Percentiles rank a stretch among this genome's conserved stretches.
Evolutionary conservation across 2,329 filamentous ascomycete genomes (phyloP).

Genomic region (Lecanicillium sp.): DNA sequence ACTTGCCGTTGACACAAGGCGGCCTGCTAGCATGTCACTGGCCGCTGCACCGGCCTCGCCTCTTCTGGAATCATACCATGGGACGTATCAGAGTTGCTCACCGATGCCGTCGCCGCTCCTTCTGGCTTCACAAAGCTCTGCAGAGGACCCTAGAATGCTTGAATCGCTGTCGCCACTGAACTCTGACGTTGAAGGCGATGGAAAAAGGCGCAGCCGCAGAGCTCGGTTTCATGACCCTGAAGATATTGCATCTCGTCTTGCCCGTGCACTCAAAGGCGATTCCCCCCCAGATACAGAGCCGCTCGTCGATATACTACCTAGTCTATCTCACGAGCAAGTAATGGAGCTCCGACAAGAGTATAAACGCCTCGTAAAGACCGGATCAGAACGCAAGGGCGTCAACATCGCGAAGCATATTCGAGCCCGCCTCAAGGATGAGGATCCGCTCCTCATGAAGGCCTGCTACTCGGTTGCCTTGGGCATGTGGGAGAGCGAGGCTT

Average conservation of each 20-base stretch:
- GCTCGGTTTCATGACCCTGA: constrained; percentile 78
- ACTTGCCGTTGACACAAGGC: constrained; percentile 40
- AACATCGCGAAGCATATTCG: constrained; percentile 84
- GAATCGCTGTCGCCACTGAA: constrained; percentile 44
- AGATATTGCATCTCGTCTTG: constrained; percentile 68
- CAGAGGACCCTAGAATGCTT: constrained; percentile 39
- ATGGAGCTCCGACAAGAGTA: constrained; percentile 82
- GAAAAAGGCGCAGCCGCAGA: constrained; percentile 45
- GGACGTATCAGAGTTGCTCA: constrained; percentile 89
- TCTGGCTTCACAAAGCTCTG: constrained; percentile 35
- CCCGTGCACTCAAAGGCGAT: constrained; percentile 63
- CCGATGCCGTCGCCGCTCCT: constrained; percentile 84
- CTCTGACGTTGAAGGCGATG: constrained; percentile 35
- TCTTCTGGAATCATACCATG: constrained; percentile 82
- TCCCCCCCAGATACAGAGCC: constrained; percentile 58
- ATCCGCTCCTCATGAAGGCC: constrained; percentile 76
- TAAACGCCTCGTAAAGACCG: constrained; percentile 80
- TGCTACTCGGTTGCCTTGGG: constrained; percentile 87
- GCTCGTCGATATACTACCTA: constrained; percentile 76
- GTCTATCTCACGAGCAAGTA: constrained; percentile 78
- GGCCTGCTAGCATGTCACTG: constrained; percentile 33
- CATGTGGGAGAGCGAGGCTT: constrained; percentile 85
- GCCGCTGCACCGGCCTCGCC: constrained; percentile 67
- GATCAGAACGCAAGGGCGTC: constrained; percentile 63
- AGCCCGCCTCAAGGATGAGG: constrained; percentile 62